These are phyloP conservation scores for Curvularia verruculosa DNA, from an alignment of 2,329 filamentous ascomycete genomes.

Conservation along the genomic window DNA sequence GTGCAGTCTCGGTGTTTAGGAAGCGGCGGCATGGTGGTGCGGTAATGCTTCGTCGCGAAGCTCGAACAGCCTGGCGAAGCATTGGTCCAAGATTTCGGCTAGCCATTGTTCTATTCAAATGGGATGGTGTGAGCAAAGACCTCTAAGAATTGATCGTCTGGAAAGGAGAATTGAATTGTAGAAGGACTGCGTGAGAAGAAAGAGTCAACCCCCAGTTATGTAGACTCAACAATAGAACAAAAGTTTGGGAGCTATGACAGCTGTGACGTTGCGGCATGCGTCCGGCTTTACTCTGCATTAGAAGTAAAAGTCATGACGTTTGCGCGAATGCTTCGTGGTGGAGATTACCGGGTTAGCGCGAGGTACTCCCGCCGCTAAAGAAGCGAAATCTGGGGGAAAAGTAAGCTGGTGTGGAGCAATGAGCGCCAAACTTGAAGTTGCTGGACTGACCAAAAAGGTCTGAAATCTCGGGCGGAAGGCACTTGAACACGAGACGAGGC, in stretches of 20 bases:
- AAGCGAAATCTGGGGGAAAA: slow-evolving; percentile 13
- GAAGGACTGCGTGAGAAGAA: not conserved
- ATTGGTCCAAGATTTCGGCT: slow-evolving; percentile 22
- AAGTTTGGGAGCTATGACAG: slow-evolving; percentile 4
- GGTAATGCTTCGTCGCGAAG: slow-evolving; percentile 8
- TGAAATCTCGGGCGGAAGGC: not conserved
- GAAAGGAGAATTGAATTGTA: no score
- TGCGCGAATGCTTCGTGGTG: slow-evolving; percentile 3
- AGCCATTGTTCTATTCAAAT: slow-evolving; percentile 16
- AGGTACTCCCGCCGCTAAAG: slow-evolving; percentile 22
- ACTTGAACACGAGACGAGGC: not conserved
- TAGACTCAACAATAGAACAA: not conserved
- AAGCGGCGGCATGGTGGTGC: slow-evolving; percentile 30
- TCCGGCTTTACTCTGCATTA: not conserved
- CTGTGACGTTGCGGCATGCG: not conserved
- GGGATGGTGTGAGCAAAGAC: no score
- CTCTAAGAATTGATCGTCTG: not conserved
- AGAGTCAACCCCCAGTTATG: no score
- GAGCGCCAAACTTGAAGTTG: not conserved
- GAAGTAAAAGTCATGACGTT: slow-evolving; percentile 19
- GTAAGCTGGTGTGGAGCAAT: not conserved
- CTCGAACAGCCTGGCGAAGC: slow-evolving; percentile 20
- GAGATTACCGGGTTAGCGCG: slow-evolving; percentile 5
- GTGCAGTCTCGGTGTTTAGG: slow-evolving; percentile 51
- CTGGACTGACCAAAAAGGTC: not conserved